Evolutionary conservation across 805 yeast species (phyloP).

Genomic region (Maudiozyma turicensis): DNA sequence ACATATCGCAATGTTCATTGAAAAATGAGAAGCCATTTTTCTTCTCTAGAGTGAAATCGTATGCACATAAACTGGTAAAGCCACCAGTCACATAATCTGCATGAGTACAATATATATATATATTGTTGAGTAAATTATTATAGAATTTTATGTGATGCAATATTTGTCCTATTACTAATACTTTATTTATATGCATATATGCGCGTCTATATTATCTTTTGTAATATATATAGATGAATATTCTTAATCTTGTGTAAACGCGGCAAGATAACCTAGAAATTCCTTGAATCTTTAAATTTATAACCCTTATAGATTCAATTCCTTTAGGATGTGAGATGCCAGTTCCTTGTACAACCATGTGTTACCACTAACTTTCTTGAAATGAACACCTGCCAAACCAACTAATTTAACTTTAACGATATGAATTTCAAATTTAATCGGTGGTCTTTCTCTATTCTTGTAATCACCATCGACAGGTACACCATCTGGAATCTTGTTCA

Average conservation of each 20-base stretch:
- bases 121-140: too few species aligned
- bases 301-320: conserved; percentile 46
- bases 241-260: too few species aligned
- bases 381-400: conserved; percentile 87
- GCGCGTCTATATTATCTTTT: too few species aligned
- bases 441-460: conserved; percentile 30
- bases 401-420: conserved; percentile 88
- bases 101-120: too few species aligned
- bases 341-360: conserved; percentile 91
- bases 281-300: background rate
- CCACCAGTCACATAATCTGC: too few species aligned
- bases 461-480: conserved; percentile 10
- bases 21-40: conserved; percentile 71
- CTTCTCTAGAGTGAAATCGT: conserved; percentile 53
- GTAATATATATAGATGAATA: too few species aligned
- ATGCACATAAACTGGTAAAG: conserved; percentile 1
- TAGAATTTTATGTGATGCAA: too few species aligned
- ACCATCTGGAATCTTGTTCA: conserved; percentile 36
- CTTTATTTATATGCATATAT: too few species aligned
- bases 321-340: conserved; percentile 75
- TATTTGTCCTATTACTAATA: too few species aligned
- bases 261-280: too few species aligned
- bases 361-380: conserved; percentile 86
- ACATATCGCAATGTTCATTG: conserved; percentile 45
- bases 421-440: conserved; percentile 82